phyloP scores from a whole-genome alignment of 1,284 basidiomycete genomes.

The Fomitopsis betulina region DNA sequence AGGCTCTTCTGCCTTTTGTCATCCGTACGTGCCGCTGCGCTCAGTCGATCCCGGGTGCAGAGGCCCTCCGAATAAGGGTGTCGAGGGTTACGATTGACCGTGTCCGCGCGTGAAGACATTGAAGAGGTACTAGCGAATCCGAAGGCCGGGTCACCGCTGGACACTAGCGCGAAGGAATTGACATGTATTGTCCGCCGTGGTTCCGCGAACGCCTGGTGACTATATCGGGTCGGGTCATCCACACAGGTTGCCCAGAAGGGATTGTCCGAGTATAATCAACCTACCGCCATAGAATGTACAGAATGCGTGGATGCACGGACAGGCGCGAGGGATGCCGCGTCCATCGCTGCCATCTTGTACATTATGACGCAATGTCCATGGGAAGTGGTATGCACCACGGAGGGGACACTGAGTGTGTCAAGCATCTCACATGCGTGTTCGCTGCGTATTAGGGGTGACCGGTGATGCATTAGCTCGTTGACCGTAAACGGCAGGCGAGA shows the following conservation, averaged over 20 bases:
- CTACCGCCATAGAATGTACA: no score
- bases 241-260: neutral
- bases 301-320: neutral
- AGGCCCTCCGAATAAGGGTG: no score
- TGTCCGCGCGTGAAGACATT: no score
- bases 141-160: no score
- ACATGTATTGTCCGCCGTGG: neutral
- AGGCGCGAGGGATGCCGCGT: neutral
- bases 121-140: no score
- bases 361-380: neutral
- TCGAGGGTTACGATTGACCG: no score
- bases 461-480: no score
- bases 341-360: neutral
- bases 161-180: no score
- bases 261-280: neutral
- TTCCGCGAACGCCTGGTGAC: neutral
- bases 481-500: neutral
- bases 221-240: neutral
- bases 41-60: no score
- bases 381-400: neutral
- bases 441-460: no score
- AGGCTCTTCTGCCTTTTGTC: neutral
- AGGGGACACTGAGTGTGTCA: neutral
- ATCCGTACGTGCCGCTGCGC: neutral
- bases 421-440: no score